These are phyloP conservation scores for Arthrinium puccinioides DNA, from an alignment of 2,329 filamentous ascomycete species.

Conservation along the genomic window DNA sequence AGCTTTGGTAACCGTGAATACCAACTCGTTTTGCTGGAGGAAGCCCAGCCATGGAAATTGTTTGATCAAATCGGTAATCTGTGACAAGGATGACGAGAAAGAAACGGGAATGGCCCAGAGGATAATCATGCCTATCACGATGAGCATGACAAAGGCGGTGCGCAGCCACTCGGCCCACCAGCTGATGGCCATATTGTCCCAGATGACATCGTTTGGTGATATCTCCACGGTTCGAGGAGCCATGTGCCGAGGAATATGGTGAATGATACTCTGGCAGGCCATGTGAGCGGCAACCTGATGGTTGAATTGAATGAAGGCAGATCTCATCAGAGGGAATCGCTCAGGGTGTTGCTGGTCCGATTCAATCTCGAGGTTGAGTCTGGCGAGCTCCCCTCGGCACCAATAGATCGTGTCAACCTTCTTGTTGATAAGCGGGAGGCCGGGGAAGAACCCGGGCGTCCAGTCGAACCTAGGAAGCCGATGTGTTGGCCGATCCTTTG, in stretches of 20 bases:
- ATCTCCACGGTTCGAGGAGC: slow-evolving; percentile 88
- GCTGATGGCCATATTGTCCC: slow-evolving; percentile 92
- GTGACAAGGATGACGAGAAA: slow-evolving; percentile 76
- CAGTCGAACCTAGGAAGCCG: slow-evolving; percentile 56
- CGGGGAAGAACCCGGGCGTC: slow-evolving; percentile 62
- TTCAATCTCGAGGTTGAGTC: slow-evolving; percentile 87
- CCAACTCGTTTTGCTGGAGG: slow-evolving; percentile 49
- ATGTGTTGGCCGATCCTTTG: slow-evolving; percentile 79
- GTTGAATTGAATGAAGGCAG: slow-evolving; percentile 97
- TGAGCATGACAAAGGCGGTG: slow-evolving; percentile 53
- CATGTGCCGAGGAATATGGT: slow-evolving; percentile 92
- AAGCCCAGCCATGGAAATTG: slow-evolving; percentile 64
- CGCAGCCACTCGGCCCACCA: slow-evolving; percentile 90
- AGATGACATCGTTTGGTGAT: slow-evolving; percentile 84
- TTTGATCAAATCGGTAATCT: slow-evolving; percentile 63
- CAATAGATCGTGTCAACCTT: slow-evolving; percentile 95
- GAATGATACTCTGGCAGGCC: slow-evolving; percentile 87
- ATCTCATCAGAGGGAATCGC: slow-evolving; percentile 86
- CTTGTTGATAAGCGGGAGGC: slow-evolving; percentile 70
- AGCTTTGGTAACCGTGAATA: slow-evolving; percentile 54
- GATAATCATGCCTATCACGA: slow-evolving; percentile 70
- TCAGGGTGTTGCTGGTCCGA: slow-evolving; percentile 80
- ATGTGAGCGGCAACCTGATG: slow-evolving; percentile 96
- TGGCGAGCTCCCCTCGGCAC: slow-evolving; percentile 78
- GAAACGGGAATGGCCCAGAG: slow-evolving; percentile 88